Base-by-base conservation (phyloP, 805 yeast species). In the Yarrowia sp. region DNA sequence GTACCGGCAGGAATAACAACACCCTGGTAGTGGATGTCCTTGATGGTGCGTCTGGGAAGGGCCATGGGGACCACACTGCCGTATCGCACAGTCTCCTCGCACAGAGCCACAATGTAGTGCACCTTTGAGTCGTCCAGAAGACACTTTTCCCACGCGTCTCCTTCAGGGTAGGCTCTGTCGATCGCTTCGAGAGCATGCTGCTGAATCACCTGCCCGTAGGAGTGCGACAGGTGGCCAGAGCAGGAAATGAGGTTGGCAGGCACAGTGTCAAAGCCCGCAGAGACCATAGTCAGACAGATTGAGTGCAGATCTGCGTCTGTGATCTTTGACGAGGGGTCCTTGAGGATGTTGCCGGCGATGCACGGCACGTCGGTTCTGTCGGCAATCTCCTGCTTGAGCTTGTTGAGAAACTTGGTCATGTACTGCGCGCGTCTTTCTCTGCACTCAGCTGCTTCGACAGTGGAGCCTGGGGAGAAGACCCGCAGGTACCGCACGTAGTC, bases 221-320 rank as follows among this genome's bases (percentile, higher is more conserved):
- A 77, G 33, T 66, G 69, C 6, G 86, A 78, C 41, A 87, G 72
- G 38, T 84, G 87, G 0, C 87, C 87, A 66, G 86, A 68, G 8
- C 85, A 76, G 64, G 86, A 84, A 64, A 81, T 80, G 55, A 87
- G 75, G 49, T 83, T 86, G 31, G 86, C 75, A 0, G 90, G 85
- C 0, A 86, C 81, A 65, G 88, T 87, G 69, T 87, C 93, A 22
- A 87, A 73, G 0, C 94, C 94, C 8, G 92, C 94, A 66, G 90
- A 85, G 0, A 87, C 85, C 86, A 87, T 83, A 0, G 92, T 85
- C 39, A 87, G 74, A 68, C 92, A 87, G 6, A 85, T 78, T 46
- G 88, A 82, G 46, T 76, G 76, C 53, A 84, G 69, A 67, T 86
- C 89, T 8, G 64, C 70, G n/a, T 66, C 69, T n/a, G 61, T 65